Evolutionary conservation across 139 green algal species (phyloP), one percentile per base, ranked within the genome.

Genomic region (Tetradesmus lagerheimii): DNA sequence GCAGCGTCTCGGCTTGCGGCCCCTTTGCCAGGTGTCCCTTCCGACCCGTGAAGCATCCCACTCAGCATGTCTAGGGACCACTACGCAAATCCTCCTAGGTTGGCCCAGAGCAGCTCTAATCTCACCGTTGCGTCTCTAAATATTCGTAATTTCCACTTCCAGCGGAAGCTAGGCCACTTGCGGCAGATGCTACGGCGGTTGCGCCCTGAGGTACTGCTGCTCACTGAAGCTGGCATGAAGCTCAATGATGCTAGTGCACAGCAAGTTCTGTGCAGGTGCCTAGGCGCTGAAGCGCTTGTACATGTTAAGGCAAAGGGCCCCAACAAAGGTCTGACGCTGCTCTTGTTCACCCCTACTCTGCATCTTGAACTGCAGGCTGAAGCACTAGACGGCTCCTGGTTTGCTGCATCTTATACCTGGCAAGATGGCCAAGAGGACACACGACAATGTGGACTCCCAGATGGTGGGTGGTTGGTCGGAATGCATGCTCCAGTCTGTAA

Each of bases 181-280:
- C n/a, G n/a, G n/a, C n/a, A n/a, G n/a, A n/a, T n/a, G n/a, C n/a
- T n/a, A n/a, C n/a, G n/a, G n/a, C n/a, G n/a, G n/a, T n/a, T n/a
- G n/a, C n/a, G n/a, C n/a, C n/a, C n/a, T n/a, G n/a, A n/a, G n/a
- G 43, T 82, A 23, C 38, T 82, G 76, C 76, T 82, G 35, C 76
- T 82, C 11, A 8, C 53, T 53, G 76, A 82, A 50, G 34, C 34
- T 53, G 76, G 76, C 35, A 47, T 38, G 5, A 38, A 82, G 35
- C 45, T 82, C 12, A 82, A 82, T 39, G 35, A 82, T 12, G 1
- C 76, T 2, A 4, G 1, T 3, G 35, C 35, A 35, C 76, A 82
- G 76, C 3, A 53, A 35, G 16, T 50, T 4, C 38, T 82, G 4
- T 6, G 5, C 2, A 8, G 35, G 4, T 82, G n/a, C 34, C 45